Percentiles rank a stretch among this genome's conserved stretches.
phyloP scores from a whole-genome alignment of 768 basidiomycete genomes.

The Suillus subluteus region DNA sequence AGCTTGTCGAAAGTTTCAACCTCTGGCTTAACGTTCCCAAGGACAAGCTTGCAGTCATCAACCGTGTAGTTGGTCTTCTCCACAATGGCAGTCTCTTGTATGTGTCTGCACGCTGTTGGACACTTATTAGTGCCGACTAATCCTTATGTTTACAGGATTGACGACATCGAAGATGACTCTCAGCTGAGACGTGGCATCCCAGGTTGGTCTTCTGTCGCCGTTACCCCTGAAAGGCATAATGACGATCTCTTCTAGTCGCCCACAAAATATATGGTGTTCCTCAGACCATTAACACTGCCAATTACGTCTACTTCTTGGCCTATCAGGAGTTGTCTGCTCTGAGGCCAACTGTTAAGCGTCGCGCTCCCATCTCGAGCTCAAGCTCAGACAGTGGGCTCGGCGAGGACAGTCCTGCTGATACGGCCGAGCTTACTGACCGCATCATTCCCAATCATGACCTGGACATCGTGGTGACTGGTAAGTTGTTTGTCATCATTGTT shows the following conservation, averaged over 20 bases:
- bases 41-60: constrained; percentile 72
- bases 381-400: constrained; percentile 13
- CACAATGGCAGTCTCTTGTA: constrained; percentile 94
- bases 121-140: constrained; percentile 3
- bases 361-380: background rate
- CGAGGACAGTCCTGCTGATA: constrained; percentile 2
- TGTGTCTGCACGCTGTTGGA: constrained; percentile 22
- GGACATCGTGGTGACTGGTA: constrained; percentile 77
- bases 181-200: constrained; percentile 85
- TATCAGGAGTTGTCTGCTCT: constrained; percentile 65
- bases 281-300: constrained; percentile 96
- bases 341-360: background rate
- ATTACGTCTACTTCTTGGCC: constrained; percentile 96
- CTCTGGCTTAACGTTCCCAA: constrained; percentile 85
- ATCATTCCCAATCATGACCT: constrained; percentile 48
- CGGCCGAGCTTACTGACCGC: constrained; percentile 21
- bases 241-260: constrained; percentile 55
- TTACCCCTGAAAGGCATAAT: background rate
- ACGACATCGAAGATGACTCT: constrained; percentile 95
- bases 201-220: constrained; percentile 45
- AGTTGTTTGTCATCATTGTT: constrained; percentile 14
- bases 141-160: constrained; percentile 59
- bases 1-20: constrained; percentile 91
- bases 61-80: constrained; percentile 84
- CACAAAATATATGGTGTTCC: constrained; percentile 97